A percentile compares a stretch with the other conserved stretches of the same genome.
Conservation (phyloP, 306 rosid genomes). For the Purshia tridentata region DNA sequence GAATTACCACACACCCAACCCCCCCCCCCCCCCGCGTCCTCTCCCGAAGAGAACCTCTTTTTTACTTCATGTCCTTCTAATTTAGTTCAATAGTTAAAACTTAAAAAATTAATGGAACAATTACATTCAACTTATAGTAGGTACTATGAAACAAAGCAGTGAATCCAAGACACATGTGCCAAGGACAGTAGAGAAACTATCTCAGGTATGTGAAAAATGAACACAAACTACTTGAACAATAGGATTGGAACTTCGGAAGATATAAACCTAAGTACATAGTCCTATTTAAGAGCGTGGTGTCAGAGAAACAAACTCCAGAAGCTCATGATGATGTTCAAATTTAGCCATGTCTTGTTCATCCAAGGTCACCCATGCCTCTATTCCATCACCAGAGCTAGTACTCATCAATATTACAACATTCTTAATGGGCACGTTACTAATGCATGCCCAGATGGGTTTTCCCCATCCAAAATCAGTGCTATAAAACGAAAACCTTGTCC, state of each 20-base stretch:
- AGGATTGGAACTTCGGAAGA: not conserved
- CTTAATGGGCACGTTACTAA: conserved; percentile 15
- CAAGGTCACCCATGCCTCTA: conserved; percentile 21
- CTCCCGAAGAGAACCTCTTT: no score
- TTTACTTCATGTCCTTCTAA: not conserved
- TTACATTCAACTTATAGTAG: not conserved
- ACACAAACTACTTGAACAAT: not conserved
- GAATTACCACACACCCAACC: no score
- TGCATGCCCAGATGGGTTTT: conserved; percentile 24
- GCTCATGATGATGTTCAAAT: not conserved
- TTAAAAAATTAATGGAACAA: not conserved
- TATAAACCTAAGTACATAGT: not conserved
- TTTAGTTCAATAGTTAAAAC: not conserved
- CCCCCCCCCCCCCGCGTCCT: no score
- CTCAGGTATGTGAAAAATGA: not conserved
- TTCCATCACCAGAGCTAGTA: conserved; percentile 10
- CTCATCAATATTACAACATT: conserved; percentile 11
- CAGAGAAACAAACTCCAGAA: conserved; percentile 8
- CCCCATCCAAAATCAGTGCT: conserved; percentile 27
- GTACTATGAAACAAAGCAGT: not conserved
- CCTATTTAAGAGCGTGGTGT: conserved; percentile 4
- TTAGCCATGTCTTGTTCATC: conserved; percentile 14
- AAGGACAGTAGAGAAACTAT: not conserved
- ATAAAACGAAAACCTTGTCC: conserved; percentile 17
- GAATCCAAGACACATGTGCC: not conserved